Evolutionary conservation across 176 grass and related monocot species (phyloP).

Genomic region (Triticum monococcum): DNA sequence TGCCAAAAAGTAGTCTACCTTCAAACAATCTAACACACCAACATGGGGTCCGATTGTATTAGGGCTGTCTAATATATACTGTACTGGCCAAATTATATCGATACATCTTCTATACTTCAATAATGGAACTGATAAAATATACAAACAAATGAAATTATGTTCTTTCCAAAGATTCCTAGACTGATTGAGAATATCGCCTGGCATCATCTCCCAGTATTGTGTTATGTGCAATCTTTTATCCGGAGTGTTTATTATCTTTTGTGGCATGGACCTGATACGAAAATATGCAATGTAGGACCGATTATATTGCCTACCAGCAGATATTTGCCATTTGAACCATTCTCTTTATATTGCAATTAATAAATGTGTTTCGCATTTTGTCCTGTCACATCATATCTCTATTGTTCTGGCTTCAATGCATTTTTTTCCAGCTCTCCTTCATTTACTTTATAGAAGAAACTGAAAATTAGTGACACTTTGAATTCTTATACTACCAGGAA

Average conservation of each 20-base stretch:
- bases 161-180: not conserved
- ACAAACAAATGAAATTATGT: not conserved
- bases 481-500: too few relatives aligned
- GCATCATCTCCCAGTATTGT: not conserved
- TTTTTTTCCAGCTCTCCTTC: too few relatives aligned
- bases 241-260: not conserved
- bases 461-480: not conserved
- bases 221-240: not conserved
- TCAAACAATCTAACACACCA: conserved; percentile 9
- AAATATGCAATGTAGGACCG: not conserved
- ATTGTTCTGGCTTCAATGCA: not conserved
- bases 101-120: not conserved
- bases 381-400: not conserved
- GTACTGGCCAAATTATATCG: not conserved
- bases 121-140: not conserved
- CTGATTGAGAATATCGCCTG: not conserved
- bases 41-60: not conserved
- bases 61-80: not conserved
- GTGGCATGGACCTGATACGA: not conserved
- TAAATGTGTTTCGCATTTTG: not conserved
- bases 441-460: too few relatives aligned
- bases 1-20: not conserved
- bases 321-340: not conserved
- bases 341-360: not conserved
- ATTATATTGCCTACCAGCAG: not conserved